These are phyloP conservation scores for Mycosarcoma mackinlayi DNA, from an alignment of 1,284 basidiomycete genomes.

Conservation along the genomic window DNA sequence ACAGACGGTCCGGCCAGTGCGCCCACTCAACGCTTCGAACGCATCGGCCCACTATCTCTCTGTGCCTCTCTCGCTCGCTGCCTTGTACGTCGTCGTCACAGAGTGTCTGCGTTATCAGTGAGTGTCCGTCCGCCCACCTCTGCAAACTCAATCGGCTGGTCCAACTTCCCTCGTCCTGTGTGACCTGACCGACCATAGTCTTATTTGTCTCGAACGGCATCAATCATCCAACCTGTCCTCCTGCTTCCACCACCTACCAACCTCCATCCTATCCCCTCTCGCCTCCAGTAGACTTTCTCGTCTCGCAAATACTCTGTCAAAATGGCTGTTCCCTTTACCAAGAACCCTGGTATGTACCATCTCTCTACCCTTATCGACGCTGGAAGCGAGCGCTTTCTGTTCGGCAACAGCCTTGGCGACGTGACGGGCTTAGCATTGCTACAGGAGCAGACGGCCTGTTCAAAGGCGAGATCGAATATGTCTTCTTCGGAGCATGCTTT, in stretches of 20 bases:
- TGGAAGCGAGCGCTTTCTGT: not conserved
- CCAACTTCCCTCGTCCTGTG: constrained; percentile 18
- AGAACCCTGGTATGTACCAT: constrained; percentile 55
- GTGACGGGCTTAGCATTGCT: no score
- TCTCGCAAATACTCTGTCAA: constrained; percentile 17
- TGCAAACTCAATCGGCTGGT: constrained; percentile 4
- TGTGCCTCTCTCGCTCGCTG: constrained; percentile 5
- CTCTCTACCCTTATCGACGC: not conserved
- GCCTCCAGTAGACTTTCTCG: constrained; percentile 19
- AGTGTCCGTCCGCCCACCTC: not conserved
- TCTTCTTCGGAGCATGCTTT: no score
- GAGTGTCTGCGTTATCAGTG: constrained; percentile 29
- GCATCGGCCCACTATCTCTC: constrained; percentile 16
- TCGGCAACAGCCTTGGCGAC: not conserved
- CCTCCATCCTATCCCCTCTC: constrained; percentile 7
- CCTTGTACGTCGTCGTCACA: not conserved
- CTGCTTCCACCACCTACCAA: constrained; percentile 14
- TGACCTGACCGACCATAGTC: not conserved
- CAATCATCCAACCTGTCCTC: constrained; percentile 8
- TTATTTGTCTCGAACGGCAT: not conserved
- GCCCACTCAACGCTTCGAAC: no score
- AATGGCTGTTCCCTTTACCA: constrained; percentile 56
- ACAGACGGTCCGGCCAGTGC: no score
- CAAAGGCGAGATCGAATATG: no score
- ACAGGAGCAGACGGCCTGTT: not conserved